Conservation (phyloP, 257 asterid genomes). For the Rhazya stricta region DNA sequence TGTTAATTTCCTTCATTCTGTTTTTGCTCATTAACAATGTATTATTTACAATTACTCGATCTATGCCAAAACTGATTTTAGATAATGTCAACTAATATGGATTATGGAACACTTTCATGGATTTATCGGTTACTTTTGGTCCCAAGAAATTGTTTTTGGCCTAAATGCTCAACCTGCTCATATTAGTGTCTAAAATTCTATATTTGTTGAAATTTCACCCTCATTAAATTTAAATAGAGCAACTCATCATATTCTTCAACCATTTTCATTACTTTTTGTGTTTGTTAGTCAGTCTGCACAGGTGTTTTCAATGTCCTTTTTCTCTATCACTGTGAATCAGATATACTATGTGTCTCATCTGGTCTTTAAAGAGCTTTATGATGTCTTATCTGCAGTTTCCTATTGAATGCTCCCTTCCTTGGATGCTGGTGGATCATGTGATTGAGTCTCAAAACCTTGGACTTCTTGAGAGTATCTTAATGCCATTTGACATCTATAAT, state of each 20-base stretch:
- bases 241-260: neutral
- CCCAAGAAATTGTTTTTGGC: neutral
- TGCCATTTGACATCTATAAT: slow-evolving; percentile 95
- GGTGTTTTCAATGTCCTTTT: neutral
- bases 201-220: neutral
- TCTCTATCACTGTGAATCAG: neutral
- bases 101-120: neutral
- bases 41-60: neutral
- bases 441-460: slow-evolving; percentile 72
- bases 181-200: neutral
- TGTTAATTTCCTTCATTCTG: neutral
- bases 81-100: neutral
- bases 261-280: neutral
- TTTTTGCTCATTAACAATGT: neutral
- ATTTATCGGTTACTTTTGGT: neutral
- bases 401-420: slow-evolving; percentile 96
- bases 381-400: slow-evolving; percentile 67
- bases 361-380: slow-evolving; percentile 7
- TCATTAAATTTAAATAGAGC: neutral
- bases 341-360: neutral
- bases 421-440: slow-evolving; percentile 98
- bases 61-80: neutral
- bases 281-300: neutral
- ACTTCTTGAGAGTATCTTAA: slow-evolving; percentile 79
- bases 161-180: neutral